Evolutionary conservation across 2,329 filamentous ascomycete genomes (phyloP).

Genomic region (Pseudogymnoascus sp.): DNA sequence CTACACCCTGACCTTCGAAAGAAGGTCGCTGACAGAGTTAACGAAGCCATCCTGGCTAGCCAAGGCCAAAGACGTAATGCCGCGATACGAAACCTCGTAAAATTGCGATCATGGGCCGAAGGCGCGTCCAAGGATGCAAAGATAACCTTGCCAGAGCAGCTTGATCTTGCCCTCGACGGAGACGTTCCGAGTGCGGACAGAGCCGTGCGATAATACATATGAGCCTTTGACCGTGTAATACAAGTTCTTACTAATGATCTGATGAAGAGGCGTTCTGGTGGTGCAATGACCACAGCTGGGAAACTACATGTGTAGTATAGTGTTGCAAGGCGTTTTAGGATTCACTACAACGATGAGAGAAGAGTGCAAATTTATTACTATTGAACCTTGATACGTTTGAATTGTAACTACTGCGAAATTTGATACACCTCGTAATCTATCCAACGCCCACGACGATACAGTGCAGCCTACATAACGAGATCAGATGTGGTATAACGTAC

Average conservation of each 20-base stretch:
- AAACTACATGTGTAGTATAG: background rate
- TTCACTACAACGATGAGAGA: background rate
- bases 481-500: background rate
- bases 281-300: background rate
- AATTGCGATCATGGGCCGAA: constrained; percentile 80
- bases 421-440: background rate
- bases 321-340: background rate
- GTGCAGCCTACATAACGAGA: background rate
- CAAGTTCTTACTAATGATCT: background rate
- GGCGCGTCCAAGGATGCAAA: constrained; percentile 27
- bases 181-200: constrained; percentile 13
- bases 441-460: background rate
- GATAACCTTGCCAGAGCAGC: constrained; percentile 26
- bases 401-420: background rate
- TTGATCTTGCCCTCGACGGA: constrained; percentile 27
- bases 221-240: constrained; percentile 4
- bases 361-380: background rate
- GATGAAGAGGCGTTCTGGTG: background rate
- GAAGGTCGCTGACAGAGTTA: constrained; percentile 80
- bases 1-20: constrained; percentile 73
- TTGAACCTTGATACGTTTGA: background rate
- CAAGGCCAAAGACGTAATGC: constrained; percentile 70
- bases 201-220: constrained; percentile 2
- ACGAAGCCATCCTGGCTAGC: constrained; percentile 73
- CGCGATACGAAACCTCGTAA: constrained; percentile 72